Base-by-base conservation (phyloP, 306 rosid species). In the Morella rubra region DNA sequence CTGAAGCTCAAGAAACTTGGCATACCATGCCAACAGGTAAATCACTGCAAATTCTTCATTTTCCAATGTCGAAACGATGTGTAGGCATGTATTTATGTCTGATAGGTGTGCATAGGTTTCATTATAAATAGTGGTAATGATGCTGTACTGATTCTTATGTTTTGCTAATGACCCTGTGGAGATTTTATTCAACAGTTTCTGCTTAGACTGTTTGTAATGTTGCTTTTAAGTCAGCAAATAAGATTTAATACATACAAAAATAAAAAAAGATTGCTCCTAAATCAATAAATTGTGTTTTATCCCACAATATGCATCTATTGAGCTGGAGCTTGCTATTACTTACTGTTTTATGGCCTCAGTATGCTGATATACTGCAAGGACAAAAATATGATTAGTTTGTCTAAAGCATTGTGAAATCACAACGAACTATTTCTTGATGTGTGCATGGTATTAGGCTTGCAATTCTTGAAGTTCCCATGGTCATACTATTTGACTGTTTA, bases 1-100 rank as follows among this genome's bases (percentile, higher is more conserved):
- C 94, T 91, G 64, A 86, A 85, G 84, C 88, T 93, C 69, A 93
- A 89, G 86, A 89, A 93, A 82, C 86, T 93, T 19, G 96, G 96
- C 11, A 72, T 93, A 79, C 96, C 96, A 76, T 88, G 91, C 87
- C 91, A 93, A 86, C 93, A 93, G 49, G 96, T 93, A 85, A 32
- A 85, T 47, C 52, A 61, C 6, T 47, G 18, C 60, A 27, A 7
- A 67, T 14, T 76, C 65, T 52, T 40, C 42, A 9, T 12, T 62
- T 41, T 18, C 41, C 65, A 72, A 20, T 58, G 54, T 68, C 76
- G 24, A 15, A 3, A 41, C 11, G 52, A 51, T 62, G 22, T 10
- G 20, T 22, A 27, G 12, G 6, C 22, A 12, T 58, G 50, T 22
- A 6, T 22, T 77, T 61, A 32, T 58, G 49, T 45, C 6, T 46